Evolutionary conservation across 371 early-diverging fungal species (phyloP).

Genomic region (Capniomyces stellatus): DNA sequence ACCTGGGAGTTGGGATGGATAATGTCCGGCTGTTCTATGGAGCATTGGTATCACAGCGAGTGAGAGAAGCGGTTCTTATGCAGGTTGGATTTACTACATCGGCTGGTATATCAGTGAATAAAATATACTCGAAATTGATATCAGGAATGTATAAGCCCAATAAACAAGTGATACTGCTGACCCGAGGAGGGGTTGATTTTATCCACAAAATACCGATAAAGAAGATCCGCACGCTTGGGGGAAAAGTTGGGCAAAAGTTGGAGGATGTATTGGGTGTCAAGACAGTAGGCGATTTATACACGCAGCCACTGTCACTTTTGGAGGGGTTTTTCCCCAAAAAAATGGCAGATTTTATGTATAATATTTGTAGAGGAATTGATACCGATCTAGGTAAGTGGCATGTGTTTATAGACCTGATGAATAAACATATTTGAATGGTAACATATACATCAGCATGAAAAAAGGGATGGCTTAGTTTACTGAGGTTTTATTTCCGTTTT

Average conservation of each 20-base stretch:
- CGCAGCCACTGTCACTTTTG: conserved; percentile 22
- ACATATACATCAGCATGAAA: too few relatives aligned
- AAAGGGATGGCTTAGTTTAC: too few relatives aligned
- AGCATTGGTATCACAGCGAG: conserved; percentile 1
- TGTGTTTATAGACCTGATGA: neutral
- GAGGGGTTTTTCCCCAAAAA: conserved; percentile 23
- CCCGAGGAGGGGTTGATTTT: conserved; percentile 30
- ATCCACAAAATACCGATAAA: conserved; percentile 42
- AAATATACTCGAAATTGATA: conserved; percentile 65
- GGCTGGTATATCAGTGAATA: conserved; percentile 74
- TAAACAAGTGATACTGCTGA: conserved; percentile 40
- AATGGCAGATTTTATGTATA: conserved; percentile 31
- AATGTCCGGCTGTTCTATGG: neutral
- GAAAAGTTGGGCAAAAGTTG: conserved; percentile 64
- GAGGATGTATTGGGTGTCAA: conserved; percentile 35
- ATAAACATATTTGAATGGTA: too few relatives aligned
- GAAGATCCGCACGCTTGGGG: conserved; percentile 70
- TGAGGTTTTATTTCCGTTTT: too few relatives aligned
- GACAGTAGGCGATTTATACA: conserved; percentile 39
- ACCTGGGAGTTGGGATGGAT: neutral
- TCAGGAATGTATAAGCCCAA: conserved; percentile 76
- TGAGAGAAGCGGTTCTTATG: conserved; percentile 14
- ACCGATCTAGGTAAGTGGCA: conserved; percentile 10
- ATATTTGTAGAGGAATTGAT: conserved; percentile 45
- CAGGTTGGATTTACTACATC: conserved; percentile 17